These are phyloP conservation scores for Sorghum bicolor DNA, from an alignment of 176 grass and related monocot genomes.

Conservation along the genomic window Sorghum_bicolor_NCBIv3 NC_012870.2:3501001-3501500, in stretches of 20 bases:
- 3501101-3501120: no score
- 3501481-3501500: not conserved
- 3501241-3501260: not conserved
- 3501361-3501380: not conserved
- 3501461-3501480: not conserved
- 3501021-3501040: no score
- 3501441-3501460: not conserved
- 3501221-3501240: not conserved
- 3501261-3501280: not conserved
- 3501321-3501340: not conserved
- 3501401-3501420: not conserved
- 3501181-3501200: no score
- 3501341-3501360: not conserved
- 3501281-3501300: not conserved
- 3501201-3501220: not conserved
- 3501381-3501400: not conserved
- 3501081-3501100: no score
- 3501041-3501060: no score
- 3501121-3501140: no score
- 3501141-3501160: no score
- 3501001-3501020: no score
- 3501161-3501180: no score
- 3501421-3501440: not conserved
- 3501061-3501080: no score
- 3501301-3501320: not conserved